Percentiles rank a stretch among this genome's conserved stretches.
Evolutionary conservation across 2,329 filamentous ascomycete species (phyloP).

Genomic region (Davidsoniella virescens): DNA sequence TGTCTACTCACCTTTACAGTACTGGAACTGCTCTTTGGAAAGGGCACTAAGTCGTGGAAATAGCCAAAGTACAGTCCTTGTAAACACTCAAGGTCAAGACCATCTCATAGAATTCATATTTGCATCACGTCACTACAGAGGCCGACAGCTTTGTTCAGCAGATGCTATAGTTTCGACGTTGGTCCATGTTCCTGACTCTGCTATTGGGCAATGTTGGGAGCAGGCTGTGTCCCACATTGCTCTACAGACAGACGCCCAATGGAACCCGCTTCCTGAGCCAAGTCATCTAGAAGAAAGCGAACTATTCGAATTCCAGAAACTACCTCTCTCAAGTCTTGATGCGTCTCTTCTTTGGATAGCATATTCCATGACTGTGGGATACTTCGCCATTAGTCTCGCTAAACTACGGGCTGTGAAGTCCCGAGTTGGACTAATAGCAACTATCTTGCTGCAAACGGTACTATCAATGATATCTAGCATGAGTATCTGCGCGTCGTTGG

Average conservation of each 20-base stretch:
- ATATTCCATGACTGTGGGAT: constrained; percentile 46
- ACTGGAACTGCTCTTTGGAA: constrained; percentile 54
- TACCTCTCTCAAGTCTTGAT: constrained; percentile 53
- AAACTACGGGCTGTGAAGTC: constrained; percentile 63
- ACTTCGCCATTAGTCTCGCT: constrained; percentile 50
- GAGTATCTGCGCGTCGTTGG: constrained; percentile 59
- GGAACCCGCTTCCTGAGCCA: constrained; percentile 48
- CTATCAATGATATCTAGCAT: constrained; percentile 66
- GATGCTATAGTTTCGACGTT: constrained; percentile 67
- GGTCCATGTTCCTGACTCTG: constrained; percentile 50
- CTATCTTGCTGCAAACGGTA: constrained; percentile 52
- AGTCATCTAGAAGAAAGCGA: constrained; percentile 35
- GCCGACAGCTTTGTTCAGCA: constrained; percentile 31
- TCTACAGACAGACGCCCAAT: constrained; percentile 31
- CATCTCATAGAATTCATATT: not conserved
- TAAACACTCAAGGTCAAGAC: not conserved
- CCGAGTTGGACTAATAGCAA: constrained; percentile 52
- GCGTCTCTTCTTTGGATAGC: constrained; percentile 46
- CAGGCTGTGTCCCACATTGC: constrained; percentile 38
- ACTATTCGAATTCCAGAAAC: constrained; percentile 65
- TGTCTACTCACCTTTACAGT: constrained; percentile 63
- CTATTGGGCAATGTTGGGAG: constrained; percentile 50
- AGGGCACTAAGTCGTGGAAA: constrained; percentile 43
- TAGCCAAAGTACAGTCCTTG: constrained; percentile 45
- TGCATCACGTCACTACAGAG: not conserved